A percentile compares a stretch with the other conserved stretches of the same genome.
Evolutionary conservation across 345 rosid genomes (phyloP).

Genomic region (Arabis alpina): DNA sequence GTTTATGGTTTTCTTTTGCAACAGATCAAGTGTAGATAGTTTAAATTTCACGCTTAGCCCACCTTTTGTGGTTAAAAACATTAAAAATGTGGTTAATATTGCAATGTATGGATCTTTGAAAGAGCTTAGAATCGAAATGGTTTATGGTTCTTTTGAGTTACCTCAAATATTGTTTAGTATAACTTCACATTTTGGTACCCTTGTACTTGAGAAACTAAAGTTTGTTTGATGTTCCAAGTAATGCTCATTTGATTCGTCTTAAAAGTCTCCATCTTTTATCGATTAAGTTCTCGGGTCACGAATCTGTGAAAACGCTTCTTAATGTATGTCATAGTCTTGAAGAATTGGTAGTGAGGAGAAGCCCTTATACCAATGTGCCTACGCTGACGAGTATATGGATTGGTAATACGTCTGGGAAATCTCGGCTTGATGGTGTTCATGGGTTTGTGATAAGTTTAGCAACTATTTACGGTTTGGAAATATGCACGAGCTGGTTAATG

Average conservation of each 20-base stretch:
- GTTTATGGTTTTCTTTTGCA: not conserved
- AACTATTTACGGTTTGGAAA: slow-evolving; percentile 5
- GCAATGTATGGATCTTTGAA: slow-evolving; percentile 7
- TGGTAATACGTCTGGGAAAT: not conserved
- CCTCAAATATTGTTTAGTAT: not conserved
- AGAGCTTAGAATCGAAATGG: slow-evolving; percentile 15
- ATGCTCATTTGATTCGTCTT: not conserved
- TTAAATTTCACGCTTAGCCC: not conserved
- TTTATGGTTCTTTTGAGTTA: not conserved
- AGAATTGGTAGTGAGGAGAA: slow-evolving; percentile 23
- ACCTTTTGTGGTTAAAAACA: accelerated
- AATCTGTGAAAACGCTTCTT: slow-evolving; percentile 10
- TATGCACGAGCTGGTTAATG: slow-evolving; percentile 13
- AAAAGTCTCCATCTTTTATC: slow-evolving; percentile 26
- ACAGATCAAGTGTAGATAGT: not conserved
- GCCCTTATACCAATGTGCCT: not conserved
- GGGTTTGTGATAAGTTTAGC: slow-evolving; percentile 26
- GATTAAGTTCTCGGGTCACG: not conserved
- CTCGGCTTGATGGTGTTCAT: slow-evolving; percentile 5
- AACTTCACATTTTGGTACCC: not conserved
- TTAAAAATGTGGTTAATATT: not conserved
- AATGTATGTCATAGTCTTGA: slow-evolving; percentile 9
- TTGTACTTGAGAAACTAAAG: slow-evolving; percentile 5
- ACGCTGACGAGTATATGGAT: slow-evolving; percentile 16
- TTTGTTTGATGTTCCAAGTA: slow-evolving; percentile 12